These are phyloP conservation scores for Exophiala mesophila DNA, from an alignment of 2,329 filamentous ascomycete genomes.

Conservation along the genomic window DNA sequence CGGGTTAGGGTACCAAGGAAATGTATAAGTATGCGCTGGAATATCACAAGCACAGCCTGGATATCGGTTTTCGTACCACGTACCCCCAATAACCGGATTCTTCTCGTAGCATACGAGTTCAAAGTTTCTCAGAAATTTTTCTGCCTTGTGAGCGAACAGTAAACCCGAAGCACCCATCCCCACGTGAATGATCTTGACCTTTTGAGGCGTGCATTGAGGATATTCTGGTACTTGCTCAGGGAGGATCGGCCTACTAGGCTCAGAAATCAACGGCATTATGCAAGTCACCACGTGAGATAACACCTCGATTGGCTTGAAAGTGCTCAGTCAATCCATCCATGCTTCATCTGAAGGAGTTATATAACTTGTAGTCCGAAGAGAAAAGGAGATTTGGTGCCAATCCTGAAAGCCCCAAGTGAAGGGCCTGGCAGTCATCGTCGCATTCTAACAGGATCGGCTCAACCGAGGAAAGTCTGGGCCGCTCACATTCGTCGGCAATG, in stretches of 20 bases:
- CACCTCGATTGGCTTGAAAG: no score
- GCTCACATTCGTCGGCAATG: no score
- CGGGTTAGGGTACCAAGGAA: constrained; percentile 43
- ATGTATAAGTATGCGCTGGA: constrained; percentile 46
- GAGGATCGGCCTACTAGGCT: not conserved
- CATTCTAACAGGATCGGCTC: no score
- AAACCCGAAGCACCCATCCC: constrained; percentile 16
- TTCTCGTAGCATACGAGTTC: constrained; percentile 21
- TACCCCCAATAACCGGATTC: constrained; percentile 17
- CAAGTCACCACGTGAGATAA: no score
- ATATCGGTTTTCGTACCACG: constrained; percentile 17
- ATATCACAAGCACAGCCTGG: constrained; percentile 34
- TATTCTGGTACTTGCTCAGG: constrained; percentile 15
- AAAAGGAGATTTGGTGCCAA: no score
- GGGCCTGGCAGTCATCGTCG: no score
- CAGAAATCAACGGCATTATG: not conserved
- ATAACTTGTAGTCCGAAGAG: no score
- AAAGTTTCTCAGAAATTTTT: constrained; percentile 13
- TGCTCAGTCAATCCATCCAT: no score
- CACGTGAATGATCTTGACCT: constrained; percentile 17
- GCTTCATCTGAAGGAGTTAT: no score
- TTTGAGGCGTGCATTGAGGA: constrained; percentile 16
- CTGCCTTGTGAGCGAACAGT: constrained; percentile 11
- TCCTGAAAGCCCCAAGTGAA: no score
- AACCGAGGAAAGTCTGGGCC: no score